phyloP scores from a whole-genome alignment of 192 early-diverging fungal genomes.

The Coemansia sp. region DNA sequence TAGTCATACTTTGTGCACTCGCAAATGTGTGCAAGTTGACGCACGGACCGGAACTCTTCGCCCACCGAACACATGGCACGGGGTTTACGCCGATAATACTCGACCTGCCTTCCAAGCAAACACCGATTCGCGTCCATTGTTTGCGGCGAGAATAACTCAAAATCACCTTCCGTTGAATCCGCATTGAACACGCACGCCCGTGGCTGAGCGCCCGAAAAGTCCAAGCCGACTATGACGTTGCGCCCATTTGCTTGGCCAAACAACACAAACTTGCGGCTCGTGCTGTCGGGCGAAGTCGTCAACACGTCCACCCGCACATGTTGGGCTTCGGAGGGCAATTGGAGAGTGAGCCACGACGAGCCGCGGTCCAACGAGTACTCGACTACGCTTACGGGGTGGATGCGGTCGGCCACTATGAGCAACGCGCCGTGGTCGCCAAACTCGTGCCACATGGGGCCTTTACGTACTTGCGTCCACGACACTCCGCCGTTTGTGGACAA shows the following conservation, averaged over 20 bases:
- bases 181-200: constrained; percentile 52
- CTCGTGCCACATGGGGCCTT: constrained; percentile 88
- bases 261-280: constrained; percentile 79
- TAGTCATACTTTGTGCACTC: constrained; percentile 76
- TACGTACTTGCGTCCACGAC: constrained; percentile 78
- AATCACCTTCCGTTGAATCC: constrained; percentile 57
- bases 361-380: constrained; percentile 83
- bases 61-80: constrained; percentile 75
- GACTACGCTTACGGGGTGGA: constrained; percentile 59
- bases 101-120: constrained; percentile 64
- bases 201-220: constrained; percentile 53
- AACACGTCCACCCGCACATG: constrained; percentile 74
- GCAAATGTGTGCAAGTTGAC: constrained; percentile 62
- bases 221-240: constrained; percentile 38
- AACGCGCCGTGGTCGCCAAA: constrained; percentile 93
- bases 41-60: constrained; percentile 61
- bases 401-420: constrained; percentile 82
- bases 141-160: constrained; percentile 66
- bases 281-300: constrained; percentile 60
- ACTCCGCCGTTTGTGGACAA: constrained; percentile 85
- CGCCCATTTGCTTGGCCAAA: constrained; percentile 57
- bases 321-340: constrained; percentile 69
- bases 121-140: constrained; percentile 50
- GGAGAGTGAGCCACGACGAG: constrained; percentile 59
- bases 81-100: constrained; percentile 72